Evolutionary conservation across 495 filamentous ascomycete species (phyloP).

Genomic region (Tricharina praecox): DNA sequence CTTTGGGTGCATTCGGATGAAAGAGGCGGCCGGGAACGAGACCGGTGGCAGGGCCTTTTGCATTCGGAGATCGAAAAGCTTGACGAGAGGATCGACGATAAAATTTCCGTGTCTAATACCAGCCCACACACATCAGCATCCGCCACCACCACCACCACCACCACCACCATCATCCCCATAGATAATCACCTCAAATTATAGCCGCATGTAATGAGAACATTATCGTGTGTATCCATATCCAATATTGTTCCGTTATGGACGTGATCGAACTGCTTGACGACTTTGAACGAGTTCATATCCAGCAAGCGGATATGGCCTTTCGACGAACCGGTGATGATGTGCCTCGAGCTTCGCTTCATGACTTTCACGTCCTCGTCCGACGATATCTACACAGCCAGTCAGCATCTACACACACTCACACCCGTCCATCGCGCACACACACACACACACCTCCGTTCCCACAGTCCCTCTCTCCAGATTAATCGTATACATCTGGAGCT

Average conservation of each 20-base stretch:
- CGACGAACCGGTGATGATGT: slow-evolving; percentile 79
- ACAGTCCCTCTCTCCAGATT: slow-evolving; percentile 46
- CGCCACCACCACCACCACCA: slow-evolving; percentile 10
- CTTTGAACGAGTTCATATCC: slow-evolving; percentile 55
- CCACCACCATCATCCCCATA: not conserved
- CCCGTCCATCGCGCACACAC: slow-evolving; percentile 6
- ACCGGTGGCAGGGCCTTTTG: slow-evolving; percentile 70
- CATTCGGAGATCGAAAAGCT: slow-evolving; percentile 85
- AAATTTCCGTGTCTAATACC: slow-evolving; percentile 31
- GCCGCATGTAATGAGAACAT: slow-evolving; percentile 88
- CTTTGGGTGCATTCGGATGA: slow-evolving; percentile 85
- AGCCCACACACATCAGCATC: no score
- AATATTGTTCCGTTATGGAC: slow-evolving; percentile 70
- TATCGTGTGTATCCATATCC: slow-evolving; percentile 87
- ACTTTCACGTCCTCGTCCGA: slow-evolving; percentile 64
- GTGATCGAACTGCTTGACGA: slow-evolving; percentile 65
- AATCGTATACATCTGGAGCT: slow-evolving; percentile 73
- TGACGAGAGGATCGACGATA: slow-evolving; percentile 77
- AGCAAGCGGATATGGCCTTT: slow-evolving; percentile 74
- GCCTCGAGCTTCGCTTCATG: slow-evolving; percentile 65
- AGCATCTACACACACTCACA: not conserved
- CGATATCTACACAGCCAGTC: slow-evolving; percentile 34
- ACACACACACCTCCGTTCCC: slow-evolving; percentile 6
- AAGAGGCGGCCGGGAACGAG: slow-evolving; percentile 81
- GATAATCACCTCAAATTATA: slow-evolving; percentile 57